Evolutionary conservation across 306 rosid genomes (phyloP), one percentile per base, ranked within the genome.

Genomic region (Rosa multiflora): DNA sequence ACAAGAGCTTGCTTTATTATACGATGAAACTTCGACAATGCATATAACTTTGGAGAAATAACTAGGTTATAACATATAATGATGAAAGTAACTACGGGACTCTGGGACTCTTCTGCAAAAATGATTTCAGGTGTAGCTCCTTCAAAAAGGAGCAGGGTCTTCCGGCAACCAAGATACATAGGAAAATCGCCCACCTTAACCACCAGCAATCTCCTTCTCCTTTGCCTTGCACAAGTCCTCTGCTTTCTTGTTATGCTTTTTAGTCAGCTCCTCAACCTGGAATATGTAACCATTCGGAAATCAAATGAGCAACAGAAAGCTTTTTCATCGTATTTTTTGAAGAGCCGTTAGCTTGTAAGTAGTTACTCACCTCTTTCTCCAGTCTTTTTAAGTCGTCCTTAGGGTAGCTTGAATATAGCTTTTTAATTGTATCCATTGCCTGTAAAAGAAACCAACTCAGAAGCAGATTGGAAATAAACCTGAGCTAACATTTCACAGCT

Each of bases 361-460:
- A 39, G 71, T 18, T 59, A 84, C 94, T 89, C 83, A 93, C 99
- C 81, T 90, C 97, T 85, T 95, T 95, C 90, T 93, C 98, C 86
- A 91, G 75, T 91, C 92, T 89, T 78, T 91, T 95, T 72, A 95
- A 77, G 80, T 93, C 92, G 78, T 95, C 99, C 85, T 91, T 95
- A 2, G 99, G 90, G 73, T 91, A 90, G 53, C 81, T 89, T 18
- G 95, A 85, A 72, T 83, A 76, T 73, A 92, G 64, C 82, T 91
- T 95, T 87, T 95, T 95, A 44, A 88, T 85, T 2, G 90, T 84
- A 76, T 95, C 99, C 98, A 95, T 91, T 74, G 93, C 97, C 97
- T 91, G 91, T 67, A 62, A 74, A 71, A 77, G 73, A 37, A 78
- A 76, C 58, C 55, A 87, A 73, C 37, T 83, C 43, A 85, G 69